Evolutionary conservation across 2,329 filamentous ascomycete species (phyloP), one percentile per base, ranked within the genome.

Genomic region (Fusarium illudens): DNA sequence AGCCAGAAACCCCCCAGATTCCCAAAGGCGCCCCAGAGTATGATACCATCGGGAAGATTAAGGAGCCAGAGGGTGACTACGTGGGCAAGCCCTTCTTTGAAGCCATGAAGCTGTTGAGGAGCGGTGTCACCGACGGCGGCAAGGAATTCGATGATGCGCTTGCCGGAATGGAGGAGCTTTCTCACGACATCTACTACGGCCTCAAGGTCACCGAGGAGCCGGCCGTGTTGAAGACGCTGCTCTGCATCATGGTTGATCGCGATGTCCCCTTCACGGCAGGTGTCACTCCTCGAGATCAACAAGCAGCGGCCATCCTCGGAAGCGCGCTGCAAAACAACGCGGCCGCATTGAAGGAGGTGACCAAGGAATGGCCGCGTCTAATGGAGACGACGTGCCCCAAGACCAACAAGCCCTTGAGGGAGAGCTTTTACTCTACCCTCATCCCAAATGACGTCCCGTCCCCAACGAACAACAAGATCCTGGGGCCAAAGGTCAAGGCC

Each of bases 121-220:
- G 76, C 48, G 80, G 81, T n/a, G 70, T 72, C 11, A 68, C 64
- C 19, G 69, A 71, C 7, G 67, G 70, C 37, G 75, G 76, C 15
- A 68, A 77, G 55, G 76, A 74, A 4, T 79, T 87, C 13, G 83
- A 85, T 37, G 78, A 79, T 11, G 85, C 86, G 0, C 81, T 92
- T 8, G 83, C 86, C 32, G 82, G 82, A 32, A 82, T 92, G n/a
- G 82, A 86, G 64, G 89, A 91, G 7, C 79, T 90, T 27, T 85
- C 89, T 0, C 89, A 91, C 75, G 89, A 91, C 76, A 87, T 91
- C 65, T 91, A 90, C 79, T 92, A 90, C 75, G 89, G 89, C 10
- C 79, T 89, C 17, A 86, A 89, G 75, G 84, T 91, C 60, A 82
- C 84, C 20, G 85, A 88, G 73, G 85, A 89, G 67, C 72, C 79